phyloP scores from a whole-genome alignment of 1,284 basidiomycete species.

The Moniliophthora roreri region DNA sequence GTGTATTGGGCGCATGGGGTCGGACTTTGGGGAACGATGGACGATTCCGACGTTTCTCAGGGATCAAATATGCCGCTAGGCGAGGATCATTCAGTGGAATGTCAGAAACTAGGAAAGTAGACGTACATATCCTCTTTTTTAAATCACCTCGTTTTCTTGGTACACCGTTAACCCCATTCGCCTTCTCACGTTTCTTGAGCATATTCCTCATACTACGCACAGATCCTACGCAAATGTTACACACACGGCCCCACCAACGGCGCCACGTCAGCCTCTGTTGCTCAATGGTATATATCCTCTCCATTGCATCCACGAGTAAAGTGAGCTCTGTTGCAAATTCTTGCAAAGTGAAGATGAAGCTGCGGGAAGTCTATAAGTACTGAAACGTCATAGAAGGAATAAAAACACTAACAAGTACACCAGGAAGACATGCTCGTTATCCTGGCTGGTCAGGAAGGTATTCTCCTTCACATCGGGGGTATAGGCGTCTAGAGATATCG shows the following conservation, averaged over 20 bases:
- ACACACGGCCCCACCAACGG: conserved; percentile 40
- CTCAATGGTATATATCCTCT: conserved; percentile 67
- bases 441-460: conserved; percentile 32
- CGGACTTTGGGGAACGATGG: conserved; percentile 81
- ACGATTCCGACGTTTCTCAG: conserved; percentile 54
- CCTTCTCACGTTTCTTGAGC: conserved; percentile 6
- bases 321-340: conserved; percentile 86
- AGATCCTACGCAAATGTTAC: conserved; percentile 15
- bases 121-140: conserved; percentile 40
- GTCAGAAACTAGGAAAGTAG: not conserved
- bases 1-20: conserved; percentile 82
- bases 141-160: conserved; percentile 9
- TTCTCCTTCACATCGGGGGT: conserved; percentile 31
- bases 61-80: conserved; percentile 63
- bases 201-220: conserved; percentile 12
- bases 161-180: conserved; percentile 4
- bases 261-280: conserved; percentile 40
- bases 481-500: no score
- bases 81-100: conserved; percentile 11
- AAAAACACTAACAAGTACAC: conserved; percentile 79
- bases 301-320: conserved; percentile 80
- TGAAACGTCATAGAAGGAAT: not conserved
- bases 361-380: conserved; percentile 27
- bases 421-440: conserved; percentile 74
- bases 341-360: conserved; percentile 92